Percentiles rank a stretch among this genome's conserved stretches.
Evolutionary conservation across 2,329 filamentous ascomycete genomes (phyloP).

Genomic region (Aureobasidium zeae): DNA sequence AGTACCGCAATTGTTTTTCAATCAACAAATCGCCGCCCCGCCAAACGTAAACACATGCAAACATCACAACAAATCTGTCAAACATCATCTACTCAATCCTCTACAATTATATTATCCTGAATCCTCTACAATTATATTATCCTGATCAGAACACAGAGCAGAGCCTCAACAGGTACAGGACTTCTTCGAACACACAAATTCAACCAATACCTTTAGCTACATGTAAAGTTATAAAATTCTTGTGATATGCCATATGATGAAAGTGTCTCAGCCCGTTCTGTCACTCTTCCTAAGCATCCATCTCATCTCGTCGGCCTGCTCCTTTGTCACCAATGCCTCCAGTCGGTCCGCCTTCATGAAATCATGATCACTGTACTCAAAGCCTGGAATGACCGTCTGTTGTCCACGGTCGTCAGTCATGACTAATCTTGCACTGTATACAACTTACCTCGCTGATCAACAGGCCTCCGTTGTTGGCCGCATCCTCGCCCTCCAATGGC

Average conservation of each 20-base stretch:
- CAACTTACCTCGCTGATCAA: conserved; percentile 52
- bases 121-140: too few relatives aligned
- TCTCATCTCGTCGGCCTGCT: conserved; percentile 41
- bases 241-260: too few relatives aligned
- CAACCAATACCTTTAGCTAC: too few relatives aligned
- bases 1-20: conserved; percentile 11
- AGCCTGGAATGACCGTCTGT: conserved; percentile 55
- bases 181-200: too few relatives aligned
- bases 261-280: conserved; percentile 1
- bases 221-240: too few relatives aligned
- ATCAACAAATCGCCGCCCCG: conserved; percentile 9
- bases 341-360: conserved; percentile 49
- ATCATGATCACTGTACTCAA: conserved; percentile 58
- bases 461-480: conserved; percentile 33
- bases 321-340: conserved; percentile 42
- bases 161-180: too few relatives aligned
- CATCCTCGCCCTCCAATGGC: conserved; percentile 34
- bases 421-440: neutral
- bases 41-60: conserved; percentile 13
- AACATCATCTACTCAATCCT: too few relatives aligned
- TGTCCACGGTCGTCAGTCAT: neutral
- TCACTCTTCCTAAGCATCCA: conserved; percentile 32
- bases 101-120: too few relatives aligned
- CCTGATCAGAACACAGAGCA: too few relatives aligned
- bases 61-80: too few relatives aligned